A percentile compares a stretch with the other conserved stretches of the same genome.
phyloP scores from a whole-genome alignment of 768 basidiomycete species.

The Russula emetica region DNA sequence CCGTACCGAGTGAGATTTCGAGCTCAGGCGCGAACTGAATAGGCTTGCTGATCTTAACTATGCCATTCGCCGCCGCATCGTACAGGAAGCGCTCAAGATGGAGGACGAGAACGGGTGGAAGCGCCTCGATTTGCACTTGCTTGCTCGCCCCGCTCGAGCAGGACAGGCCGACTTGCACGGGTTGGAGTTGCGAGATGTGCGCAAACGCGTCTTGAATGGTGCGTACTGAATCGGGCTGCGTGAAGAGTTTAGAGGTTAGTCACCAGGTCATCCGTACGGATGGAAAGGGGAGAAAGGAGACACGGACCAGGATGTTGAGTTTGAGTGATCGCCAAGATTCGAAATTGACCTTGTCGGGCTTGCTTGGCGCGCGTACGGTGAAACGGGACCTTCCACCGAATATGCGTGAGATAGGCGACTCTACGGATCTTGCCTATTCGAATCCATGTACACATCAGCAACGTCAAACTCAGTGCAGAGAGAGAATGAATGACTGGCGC shows the following conservation, averaged over 20 bases:
- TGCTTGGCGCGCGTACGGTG: slow-evolving; percentile 34
- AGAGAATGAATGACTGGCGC: slow-evolving; percentile 31
- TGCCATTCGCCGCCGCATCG: slow-evolving; percentile 66
- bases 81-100: slow-evolving; percentile 88
- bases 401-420: slow-evolving; percentile 85
- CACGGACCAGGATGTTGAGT: too few relatives aligned
- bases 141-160: slow-evolving; percentile 58
- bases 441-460: slow-evolving; percentile 1
- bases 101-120: slow-evolving; percentile 79
- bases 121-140: slow-evolving; percentile 68
- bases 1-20: slow-evolving; percentile 64
- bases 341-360: too few relatives aligned
- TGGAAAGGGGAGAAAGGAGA: too few relatives aligned
- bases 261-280: too few relatives aligned
- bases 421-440: slow-evolving; percentile 64
- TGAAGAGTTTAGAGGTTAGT: too few relatives aligned
- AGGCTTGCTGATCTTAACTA: slow-evolving; percentile 82
- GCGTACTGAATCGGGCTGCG: slow-evolving; percentile 64
- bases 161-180: slow-evolving; percentile 60
- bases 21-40: slow-evolving; percentile 74
- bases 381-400: slow-evolving; percentile 95
- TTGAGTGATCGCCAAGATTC: too few relatives aligned
- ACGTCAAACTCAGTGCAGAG: not conserved
- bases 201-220: slow-evolving; percentile 80
- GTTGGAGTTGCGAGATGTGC: slow-evolving; percentile 71